Base-by-base conservation (phyloP, 2,329 filamentous ascomycete genomes). In the Sclerotinia trifoliorum region DNA sequence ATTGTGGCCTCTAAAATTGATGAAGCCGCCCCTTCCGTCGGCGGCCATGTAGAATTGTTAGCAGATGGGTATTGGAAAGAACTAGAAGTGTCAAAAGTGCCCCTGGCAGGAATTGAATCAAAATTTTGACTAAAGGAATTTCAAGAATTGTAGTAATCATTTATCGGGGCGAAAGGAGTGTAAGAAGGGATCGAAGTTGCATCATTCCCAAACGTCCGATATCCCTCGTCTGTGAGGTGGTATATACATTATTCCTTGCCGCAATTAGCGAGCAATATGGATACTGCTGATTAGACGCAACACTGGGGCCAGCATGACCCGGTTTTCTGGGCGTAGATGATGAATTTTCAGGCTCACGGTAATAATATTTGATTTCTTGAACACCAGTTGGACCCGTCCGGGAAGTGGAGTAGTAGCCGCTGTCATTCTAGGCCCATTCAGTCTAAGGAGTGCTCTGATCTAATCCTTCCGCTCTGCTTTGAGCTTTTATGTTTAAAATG, bases 401-500 rank as follows among this genome's bases (percentile, higher is more conserved):
- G 26, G 24, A 29, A 6, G 1, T 1, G 24, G 44, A 65, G 15
- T n/a, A 44, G 19, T n/a, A 29, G 21, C 62, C n/a, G 10, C 19
- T 15, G 1, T 56, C 1, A 35, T 24, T 7, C 46, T 21, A 39
- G 19, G 6, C 6, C 44, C 21, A 62, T 0, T 21, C 21, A 19
- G 13, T 35, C 44, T 46, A 51, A 21, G 44, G 0, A 1, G 46
- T 39, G 2, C 6, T 62, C 4, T 39, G 58, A 1, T 62, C 46
- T 13, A 7, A 7, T 3, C 2, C 21, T 7, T 21, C 7, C 7
- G 7, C 29, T 24, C 24, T 19, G 7, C 26, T 39, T 51, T 10
- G 39, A 65, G 26, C 24, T 57, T 46, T 65, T 65, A 65, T 65
- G 17, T 35, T 51, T 24, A 26, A 42, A 39, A n/a, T 10, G 4